Evolutionary conservation across 495 filamentous ascomycete species (phyloP).

Genomic region (Parathielavia appendiculata): DNA sequence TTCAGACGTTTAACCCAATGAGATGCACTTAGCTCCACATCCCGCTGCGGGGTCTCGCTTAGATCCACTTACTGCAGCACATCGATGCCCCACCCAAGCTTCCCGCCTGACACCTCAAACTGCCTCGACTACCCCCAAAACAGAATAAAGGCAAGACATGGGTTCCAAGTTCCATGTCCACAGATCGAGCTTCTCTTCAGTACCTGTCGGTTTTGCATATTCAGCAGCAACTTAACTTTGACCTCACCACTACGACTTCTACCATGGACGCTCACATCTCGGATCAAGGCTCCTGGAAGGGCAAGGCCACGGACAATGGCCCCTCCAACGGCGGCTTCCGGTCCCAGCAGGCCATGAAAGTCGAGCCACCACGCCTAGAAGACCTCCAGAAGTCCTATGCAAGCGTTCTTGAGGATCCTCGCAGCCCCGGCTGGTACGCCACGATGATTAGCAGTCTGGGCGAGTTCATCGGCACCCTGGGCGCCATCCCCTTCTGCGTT

Average conservation of each 20-base stretch:
- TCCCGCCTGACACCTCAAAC: too few species aligned
- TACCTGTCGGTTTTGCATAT: not conserved
- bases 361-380: slow-evolving; percentile 73
- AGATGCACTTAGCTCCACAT: too few species aligned
- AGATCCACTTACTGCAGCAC: too few species aligned
- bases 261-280: not conserved
- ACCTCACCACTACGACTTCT: not conserved
- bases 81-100: too few species aligned
- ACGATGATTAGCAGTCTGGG: slow-evolving; percentile 78
- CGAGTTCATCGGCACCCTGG: slow-evolving; percentile 67
- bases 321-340: slow-evolving; percentile 34
- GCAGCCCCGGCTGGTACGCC: slow-evolving; percentile 81
- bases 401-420: slow-evolving; percentile 65
- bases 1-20: too few species aligned
- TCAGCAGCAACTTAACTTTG: not conserved
- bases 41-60: too few species aligned
- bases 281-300: slow-evolving; percentile 22
- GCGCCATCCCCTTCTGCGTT: slow-evolving; percentile 89
- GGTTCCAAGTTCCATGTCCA: too few species aligned
- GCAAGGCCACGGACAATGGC: slow-evolving; percentile 22
- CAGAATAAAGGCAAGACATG: too few species aligned
- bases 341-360: slow-evolving; percentile 55
- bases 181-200: too few species aligned
- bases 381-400: slow-evolving; percentile 92
- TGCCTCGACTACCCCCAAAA: too few species aligned